A percentile compares a stretch with the other conserved stretches of the same genome.
Evolutionary conservation across 2,329 filamentous ascomycete species (phyloP).

Genomic region (Hypoxylon sp.): DNA sequence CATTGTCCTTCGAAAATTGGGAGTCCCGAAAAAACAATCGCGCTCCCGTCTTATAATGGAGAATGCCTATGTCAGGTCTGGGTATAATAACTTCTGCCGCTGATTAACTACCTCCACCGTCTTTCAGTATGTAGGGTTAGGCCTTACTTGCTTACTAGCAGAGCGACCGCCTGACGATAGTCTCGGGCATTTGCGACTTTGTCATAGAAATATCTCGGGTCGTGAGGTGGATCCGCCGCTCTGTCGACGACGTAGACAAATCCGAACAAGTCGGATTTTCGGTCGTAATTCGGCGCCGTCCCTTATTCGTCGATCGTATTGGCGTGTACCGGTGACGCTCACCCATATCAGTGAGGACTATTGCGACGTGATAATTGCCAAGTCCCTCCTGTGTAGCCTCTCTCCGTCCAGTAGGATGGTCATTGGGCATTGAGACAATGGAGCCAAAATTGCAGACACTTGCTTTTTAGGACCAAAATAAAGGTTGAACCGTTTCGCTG

Average conservation of each 20-base stretch:
- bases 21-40: background rate
- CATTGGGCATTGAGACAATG: background rate
- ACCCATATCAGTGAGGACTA: background rate
- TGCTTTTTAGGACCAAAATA: conserved; percentile 13
- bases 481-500: background rate
- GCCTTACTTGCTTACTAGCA: background rate
- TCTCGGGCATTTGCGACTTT: background rate
- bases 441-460: background rate
- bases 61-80: background rate
- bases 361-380: background rate
- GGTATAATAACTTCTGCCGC: conserved; percentile 6
- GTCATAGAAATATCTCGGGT: background rate
- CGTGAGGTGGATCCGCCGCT: background rate
- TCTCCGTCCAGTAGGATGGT: background rate
- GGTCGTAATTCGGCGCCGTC: background rate
- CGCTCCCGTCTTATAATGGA: conserved; percentile 2
- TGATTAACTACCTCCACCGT: conserved; percentile 1
- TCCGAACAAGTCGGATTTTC: background rate
- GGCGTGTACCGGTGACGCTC: background rate
- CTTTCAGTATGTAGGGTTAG: background rate
- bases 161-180: background rate
- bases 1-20: background rate
- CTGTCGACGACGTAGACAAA: background rate
- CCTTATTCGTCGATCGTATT: background rate
- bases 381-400: background rate